A percentile compares a stretch with the other conserved stretches of the same genome.
Conservation (phyloP, 176 grass and related monocot genomes). For the Oryza meyeriana region DNA sequence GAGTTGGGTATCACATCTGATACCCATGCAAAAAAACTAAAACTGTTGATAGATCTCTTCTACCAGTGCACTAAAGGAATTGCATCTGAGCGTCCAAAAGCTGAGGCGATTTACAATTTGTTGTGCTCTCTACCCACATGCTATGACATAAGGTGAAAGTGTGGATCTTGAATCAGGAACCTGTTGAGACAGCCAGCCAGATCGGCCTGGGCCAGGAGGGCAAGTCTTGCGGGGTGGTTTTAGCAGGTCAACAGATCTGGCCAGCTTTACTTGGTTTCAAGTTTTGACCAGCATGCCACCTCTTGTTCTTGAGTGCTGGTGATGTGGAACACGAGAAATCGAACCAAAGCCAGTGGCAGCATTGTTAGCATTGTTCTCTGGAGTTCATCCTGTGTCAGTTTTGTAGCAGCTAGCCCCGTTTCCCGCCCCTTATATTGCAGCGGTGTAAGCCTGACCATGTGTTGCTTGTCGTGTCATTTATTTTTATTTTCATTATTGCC, state of each 20-base stretch:
- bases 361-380: background rate
- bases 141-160: slow-evolving; percentile 42
- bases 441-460: slow-evolving; percentile 22
- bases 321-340: slow-evolving; percentile 10
- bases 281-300: background rate
- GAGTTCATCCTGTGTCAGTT: slow-evolving; percentile 22
- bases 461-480: slow-evolving; percentile 1
- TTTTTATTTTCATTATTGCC: background rate
- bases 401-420: slow-evolving; percentile 1
- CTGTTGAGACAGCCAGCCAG: background rate
- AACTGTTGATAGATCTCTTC: slow-evolving; percentile 76
- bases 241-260: background rate
- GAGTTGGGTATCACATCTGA: slow-evolving; percentile 65
- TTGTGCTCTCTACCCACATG: slow-evolving; percentile 53
- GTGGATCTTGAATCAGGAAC: background rate
- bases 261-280: background rate
- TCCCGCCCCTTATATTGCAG: background rate
- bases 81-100: slow-evolving; percentile 62
- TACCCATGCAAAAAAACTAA: slow-evolving; percentile 71
- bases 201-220: background rate
- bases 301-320: background rate
- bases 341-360: slow-evolving; percentile 18
- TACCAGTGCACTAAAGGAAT: slow-evolving; percentile 76
- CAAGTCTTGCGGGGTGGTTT: background rate
- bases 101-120: slow-evolving; percentile 60